These are phyloP conservation scores for Allium sativum DNA, from an alignment of 106 monocot species.

Conservation along the genomic window DNA sequence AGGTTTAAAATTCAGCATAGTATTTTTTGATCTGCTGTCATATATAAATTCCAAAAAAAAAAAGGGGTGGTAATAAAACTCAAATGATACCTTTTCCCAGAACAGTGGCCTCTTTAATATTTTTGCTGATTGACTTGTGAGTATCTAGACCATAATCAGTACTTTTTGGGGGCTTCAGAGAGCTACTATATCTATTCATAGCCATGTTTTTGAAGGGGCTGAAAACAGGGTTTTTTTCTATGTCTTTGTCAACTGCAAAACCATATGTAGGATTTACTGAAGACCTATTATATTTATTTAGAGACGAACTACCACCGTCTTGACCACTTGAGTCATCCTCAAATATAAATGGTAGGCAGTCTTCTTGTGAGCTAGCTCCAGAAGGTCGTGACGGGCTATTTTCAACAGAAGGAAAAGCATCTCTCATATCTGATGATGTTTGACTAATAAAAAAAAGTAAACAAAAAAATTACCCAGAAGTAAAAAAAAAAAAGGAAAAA, in stretches of 20 bases:
- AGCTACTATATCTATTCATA: slow-evolving; percentile 26
- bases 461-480: background rate
- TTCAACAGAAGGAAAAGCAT: slow-evolving; percentile 21
- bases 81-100: slow-evolving; percentile 30
- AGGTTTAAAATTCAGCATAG: background rate
- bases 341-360: slow-evolving; percentile 71
- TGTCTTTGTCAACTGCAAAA: slow-evolving; percentile 29
- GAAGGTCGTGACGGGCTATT: slow-evolving; percentile 18
- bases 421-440: slow-evolving; percentile 26
- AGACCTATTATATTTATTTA: slow-evolving; percentile 10
- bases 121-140: slow-evolving; percentile 11
- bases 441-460: slow-evolving; percentile 15
- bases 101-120: slow-evolving; percentile 25
- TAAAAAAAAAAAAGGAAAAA: slow-evolving; percentile 3
- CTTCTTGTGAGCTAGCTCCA: slow-evolving; percentile 50
- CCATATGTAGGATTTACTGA: slow-evolving; percentile 38
- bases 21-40: too few species aligned
- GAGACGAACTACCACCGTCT: slow-evolving; percentile 19
- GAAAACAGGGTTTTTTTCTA: slow-evolving; percentile 27
- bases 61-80: background rate
- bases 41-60: background rate
- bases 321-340: slow-evolving; percentile 40
- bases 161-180: slow-evolving; percentile 16
- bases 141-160: slow-evolving; percentile 19
- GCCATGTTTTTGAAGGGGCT: slow-evolving; percentile 27